Percentiles rank a stretch among this genome's conserved stretches.
Evolutionary conservation across 2,329 filamentous ascomycete genomes (phyloP).

Genomic region (Ascosphaera acerosa): DNA sequence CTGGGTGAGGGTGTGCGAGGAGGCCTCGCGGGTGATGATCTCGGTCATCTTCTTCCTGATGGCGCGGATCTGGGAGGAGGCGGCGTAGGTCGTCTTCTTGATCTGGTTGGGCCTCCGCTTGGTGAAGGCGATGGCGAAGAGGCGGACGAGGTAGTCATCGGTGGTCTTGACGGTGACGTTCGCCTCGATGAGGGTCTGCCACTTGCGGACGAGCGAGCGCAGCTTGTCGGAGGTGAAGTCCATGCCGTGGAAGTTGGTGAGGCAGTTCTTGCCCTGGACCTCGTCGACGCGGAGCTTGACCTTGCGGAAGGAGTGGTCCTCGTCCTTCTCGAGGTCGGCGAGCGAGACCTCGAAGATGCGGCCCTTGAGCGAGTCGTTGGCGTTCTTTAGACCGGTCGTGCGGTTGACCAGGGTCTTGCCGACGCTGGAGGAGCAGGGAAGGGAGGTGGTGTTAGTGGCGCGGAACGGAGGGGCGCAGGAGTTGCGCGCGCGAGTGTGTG

Average conservation of each 20-base stretch:
- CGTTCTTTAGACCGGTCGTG: slow-evolving; percentile 98
- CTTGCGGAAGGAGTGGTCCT: slow-evolving; percentile 99
- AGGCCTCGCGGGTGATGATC: slow-evolving; percentile 92
- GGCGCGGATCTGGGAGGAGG: slow-evolving; percentile 84
- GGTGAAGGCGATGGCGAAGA: slow-evolving; percentile 98
- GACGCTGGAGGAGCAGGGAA: slow-evolving; percentile 36
- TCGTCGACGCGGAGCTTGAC: slow-evolving; percentile 96
- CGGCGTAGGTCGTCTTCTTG: slow-evolving; percentile 99
- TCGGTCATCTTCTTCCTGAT: slow-evolving; percentile 99
- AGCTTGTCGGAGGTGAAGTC: slow-evolving; percentile 99
- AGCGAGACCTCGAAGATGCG: slow-evolving; percentile 97
- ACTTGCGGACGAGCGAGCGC: slow-evolving; percentile 96
- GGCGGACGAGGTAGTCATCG: slow-evolving; percentile 96
- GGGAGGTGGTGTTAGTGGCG: no score
- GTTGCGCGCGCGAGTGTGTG: no score
- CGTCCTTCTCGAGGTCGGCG: slow-evolving; percentile 97
- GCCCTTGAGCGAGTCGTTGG: slow-evolving; percentile 96
- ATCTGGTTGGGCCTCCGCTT: slow-evolving; percentile 98
- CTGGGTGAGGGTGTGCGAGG: slow-evolving; percentile 82
- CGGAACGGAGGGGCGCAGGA: no score
- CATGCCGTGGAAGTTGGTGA: slow-evolving; percentile 99
- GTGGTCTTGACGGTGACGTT: slow-evolving; percentile 99
- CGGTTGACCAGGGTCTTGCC: slow-evolving; percentile 99
- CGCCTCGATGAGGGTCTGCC: slow-evolving; percentile 98
- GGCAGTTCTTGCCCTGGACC: slow-evolving; percentile 98